A percentile compares a stretch with the other conserved stretches of the same genome.
Conservation (phyloP, 371 early-diverging fungal species). For the Lichtheimia corymbifera region DNA sequence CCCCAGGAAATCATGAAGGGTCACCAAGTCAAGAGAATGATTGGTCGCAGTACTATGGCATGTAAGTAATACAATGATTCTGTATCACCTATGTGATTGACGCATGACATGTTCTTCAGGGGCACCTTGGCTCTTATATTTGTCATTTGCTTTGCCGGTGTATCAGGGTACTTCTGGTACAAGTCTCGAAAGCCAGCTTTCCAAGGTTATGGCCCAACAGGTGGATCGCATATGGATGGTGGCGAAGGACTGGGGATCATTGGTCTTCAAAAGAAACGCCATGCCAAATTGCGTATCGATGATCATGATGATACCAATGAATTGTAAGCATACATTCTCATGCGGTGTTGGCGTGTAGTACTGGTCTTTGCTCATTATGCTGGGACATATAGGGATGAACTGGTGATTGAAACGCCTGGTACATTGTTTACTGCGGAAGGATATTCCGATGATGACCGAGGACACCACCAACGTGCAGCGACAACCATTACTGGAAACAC, state of each 20-base stretch:
- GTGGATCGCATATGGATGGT: neutral
- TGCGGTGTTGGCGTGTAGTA: neutral
- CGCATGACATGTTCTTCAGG: slow-evolving; percentile 7
- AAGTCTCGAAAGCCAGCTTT: slow-evolving; percentile 7
- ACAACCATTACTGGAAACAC: neutral
- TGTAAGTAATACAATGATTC: too few species aligned
- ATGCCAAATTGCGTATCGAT: slow-evolving; percentile 30
- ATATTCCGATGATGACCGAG: slow-evolving; percentile 26
- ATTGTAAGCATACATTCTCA: neutral
- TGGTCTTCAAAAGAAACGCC: slow-evolving; percentile 1
- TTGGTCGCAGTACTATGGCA: slow-evolving; percentile 23
- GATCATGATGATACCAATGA: slow-evolving; percentile 49
- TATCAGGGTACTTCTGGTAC: slow-evolving; percentile 36
- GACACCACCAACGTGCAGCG: neutral
- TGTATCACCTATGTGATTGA: too few species aligned
- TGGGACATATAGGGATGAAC: slow-evolving; percentile 33
- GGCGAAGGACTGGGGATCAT: neutral
- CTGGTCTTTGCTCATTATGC: neutral
- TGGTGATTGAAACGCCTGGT: slow-evolving; percentile 43
- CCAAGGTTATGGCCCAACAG: slow-evolving; percentile 5
- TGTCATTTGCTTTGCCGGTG: slow-evolving; percentile 24
- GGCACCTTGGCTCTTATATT: slow-evolving; percentile 30
- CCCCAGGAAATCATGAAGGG: too few species aligned
- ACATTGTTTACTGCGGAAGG: slow-evolving; percentile 48
- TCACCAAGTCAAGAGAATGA: neutral